Base-by-base conservation (phyloP, 768 basidiomycete species). In the Rhodotorula graminis region DNA sequence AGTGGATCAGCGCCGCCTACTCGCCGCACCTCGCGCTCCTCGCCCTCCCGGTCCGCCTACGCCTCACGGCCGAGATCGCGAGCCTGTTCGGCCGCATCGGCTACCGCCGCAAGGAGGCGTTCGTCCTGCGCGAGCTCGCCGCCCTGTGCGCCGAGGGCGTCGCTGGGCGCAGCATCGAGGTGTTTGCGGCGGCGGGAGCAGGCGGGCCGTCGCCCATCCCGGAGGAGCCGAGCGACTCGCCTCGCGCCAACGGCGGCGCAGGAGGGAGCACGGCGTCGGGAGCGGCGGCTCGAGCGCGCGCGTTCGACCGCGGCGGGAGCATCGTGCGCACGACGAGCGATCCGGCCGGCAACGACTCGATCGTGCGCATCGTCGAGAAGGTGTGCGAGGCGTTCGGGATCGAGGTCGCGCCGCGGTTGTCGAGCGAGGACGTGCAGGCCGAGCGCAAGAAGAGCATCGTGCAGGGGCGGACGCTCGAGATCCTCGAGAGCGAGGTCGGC, bases 51-150 rank as follows among this genome's bases (percentile, higher is more conserved):
- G 91, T 93, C 76, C 87, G 91, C 55, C 85, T 96, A 46, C 82
- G 84, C 33, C 82, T 90, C 31, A 64, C 83, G 92, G 67, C 90
- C 76, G 84, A 85, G 49, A 85, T 88, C 60, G 90, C 90, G 0
- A 87, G 87, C 73, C 82, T 92, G 59, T 94, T 90, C 80, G 85
- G 88, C 19, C 89, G 87, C 74, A 80, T 99, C 10, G 93, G 92
- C 16, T 91, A 93, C 80, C 85, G 84, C 65, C 85, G 96, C 60
- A 95, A 95, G 82, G 94, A 96, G 82, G 90, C 88, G 0, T 90
- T 90, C 77, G 83, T 93, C 53, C 83, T 93, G 37, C 85, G 95
- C 19, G 93, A 97, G 79, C 85, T 96, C 56, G 84, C 94, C 31
- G 91, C 90, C 16, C n/a, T 90, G 88, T 76, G 91, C 89, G 64